Evolutionary conservation across 208 protist species (phyloP), one percentile per base, ranked within the genome.

Genomic region (Angomonas deanei): DNA sequence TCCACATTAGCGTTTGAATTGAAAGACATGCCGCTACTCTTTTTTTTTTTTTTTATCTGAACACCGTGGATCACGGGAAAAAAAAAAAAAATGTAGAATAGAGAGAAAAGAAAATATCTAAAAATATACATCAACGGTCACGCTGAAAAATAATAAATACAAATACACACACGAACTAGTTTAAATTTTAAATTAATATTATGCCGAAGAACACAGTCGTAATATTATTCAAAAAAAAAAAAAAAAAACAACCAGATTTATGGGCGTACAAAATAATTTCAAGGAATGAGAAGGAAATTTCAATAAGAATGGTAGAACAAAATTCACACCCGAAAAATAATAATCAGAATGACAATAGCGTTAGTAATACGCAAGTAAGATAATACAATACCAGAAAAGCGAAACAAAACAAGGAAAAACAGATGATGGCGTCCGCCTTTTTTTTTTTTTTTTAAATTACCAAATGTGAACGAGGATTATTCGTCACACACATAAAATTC

Each of bases 71-170:
- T 42, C 8, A 42, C 11, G 47, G 6, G 34, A 66, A 59, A 17
- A 55, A 68, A 62, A 61, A 54, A 68, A 68, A 66, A 63, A 33
- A 47, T n/a, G 33, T 65, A 47, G 6, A 65, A 42, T 32, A 66
- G n/a, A 64, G 11, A 38, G 58, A 70, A 49, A 31, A 17, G 4
- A 53, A 53, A 11, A 27, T 1, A 23, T 10, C 49, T 21, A 17
- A 46, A 19, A 24, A 50, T 36, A 60, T 60, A 2, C 3, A 8
- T 27, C 10, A 6, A 30, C 21, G 6, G 32, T 33, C 27, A 3
- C n/a, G 54, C 19, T 23, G 46, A 42, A 17, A 19, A 52, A 28
- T 1, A 31, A 23, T 60, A 42, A 68, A 63, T 56, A 42, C n/a
- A n/a, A n/a, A n/a, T n/a, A n/a, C n/a, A n/a, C n/a, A n/a, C n/a